phyloP scores from a whole-genome alignment of 495 filamentous ascomycete species.

The Trichoderma gamsii region DNA sequence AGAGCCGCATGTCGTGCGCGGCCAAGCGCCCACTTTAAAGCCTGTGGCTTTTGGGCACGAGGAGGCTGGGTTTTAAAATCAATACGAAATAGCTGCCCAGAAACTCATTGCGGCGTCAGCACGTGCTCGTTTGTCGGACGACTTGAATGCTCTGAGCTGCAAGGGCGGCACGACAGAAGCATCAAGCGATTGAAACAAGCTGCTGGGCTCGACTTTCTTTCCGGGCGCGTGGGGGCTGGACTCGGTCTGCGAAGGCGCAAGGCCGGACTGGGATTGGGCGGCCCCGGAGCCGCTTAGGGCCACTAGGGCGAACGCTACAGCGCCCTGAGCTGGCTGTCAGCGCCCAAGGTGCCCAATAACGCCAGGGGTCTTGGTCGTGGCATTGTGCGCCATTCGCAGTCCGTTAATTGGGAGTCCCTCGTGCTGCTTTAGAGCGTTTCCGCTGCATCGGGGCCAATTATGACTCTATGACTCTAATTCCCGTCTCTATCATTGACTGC shows the following conservation, averaged over 20 bases:
- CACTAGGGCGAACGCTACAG: slow-evolving; percentile 12
- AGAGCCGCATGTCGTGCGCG: not conserved
- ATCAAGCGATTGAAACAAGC: not conserved
- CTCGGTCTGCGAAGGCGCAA: slow-evolving; percentile 14
- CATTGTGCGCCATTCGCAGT: not conserved
- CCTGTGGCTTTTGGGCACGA: not conserved
- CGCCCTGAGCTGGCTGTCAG: slow-evolving; percentile 1
- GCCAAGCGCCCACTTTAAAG: not conserved
- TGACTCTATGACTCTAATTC: too few species aligned
- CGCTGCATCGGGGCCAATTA: too few species aligned
- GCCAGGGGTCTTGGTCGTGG: not conserved
- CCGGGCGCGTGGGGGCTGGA: not conserved
- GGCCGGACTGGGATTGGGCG: slow-evolving; percentile 7
- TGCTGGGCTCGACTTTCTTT: not conserved
- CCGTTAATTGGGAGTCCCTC: not conserved
- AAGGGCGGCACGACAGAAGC: not conserved
- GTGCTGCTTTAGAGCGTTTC: too few species aligned
- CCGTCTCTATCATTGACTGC: too few species aligned
- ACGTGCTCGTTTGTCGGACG: not conserved
- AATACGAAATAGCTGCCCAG: not conserved
- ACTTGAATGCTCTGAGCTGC: not conserved
- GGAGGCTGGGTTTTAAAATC: not conserved
- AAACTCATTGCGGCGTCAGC: not conserved
- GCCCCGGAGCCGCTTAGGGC: slow-evolving; percentile 9
- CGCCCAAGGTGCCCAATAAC: slow-evolving; percentile 8